Evolutionary conservation across 1,284 basidiomycete species (phyloP).

Genomic region (Marasmius fiardii): DNA sequence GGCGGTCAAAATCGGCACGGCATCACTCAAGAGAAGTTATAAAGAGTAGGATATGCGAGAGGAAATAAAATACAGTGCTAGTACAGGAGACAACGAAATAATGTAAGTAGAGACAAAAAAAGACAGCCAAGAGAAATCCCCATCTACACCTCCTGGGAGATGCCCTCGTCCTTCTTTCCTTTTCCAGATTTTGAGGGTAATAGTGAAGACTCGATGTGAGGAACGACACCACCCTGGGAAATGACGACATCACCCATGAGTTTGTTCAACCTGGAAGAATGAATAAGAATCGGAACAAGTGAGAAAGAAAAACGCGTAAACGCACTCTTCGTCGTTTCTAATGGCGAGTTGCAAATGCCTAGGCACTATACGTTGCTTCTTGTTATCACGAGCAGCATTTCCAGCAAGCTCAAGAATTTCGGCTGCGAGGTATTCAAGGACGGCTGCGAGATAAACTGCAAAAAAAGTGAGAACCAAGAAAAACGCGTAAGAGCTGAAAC

Average conservation of each 20-base stretch:
- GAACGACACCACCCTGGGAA: constrained; percentile 90
- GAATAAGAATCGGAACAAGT: constrained; percentile 7
- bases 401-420: constrained; percentile 87
- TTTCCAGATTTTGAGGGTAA: constrained; percentile 45
- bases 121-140: constrained; percentile 2
- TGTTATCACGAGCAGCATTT: constrained; percentile 77
- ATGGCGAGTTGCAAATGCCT: constrained; percentile 90
- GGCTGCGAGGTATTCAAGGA: constrained; percentile 80
- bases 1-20: too few species aligned
- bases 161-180: constrained; percentile 30
- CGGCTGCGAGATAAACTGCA: constrained; percentile 72
- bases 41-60: constrained; percentile 21
- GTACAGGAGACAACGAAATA: constrained; percentile 8
- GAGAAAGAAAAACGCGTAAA: constrained; percentile 21
- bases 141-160: constrained; percentile 28
- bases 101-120: constrained; percentile 7
- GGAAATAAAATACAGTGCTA: constrained; percentile 17
- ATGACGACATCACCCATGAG: constrained; percentile 85
- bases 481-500: constrained; percentile 20
- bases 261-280: constrained; percentile 55
- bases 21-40: background rate
- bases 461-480: background rate
- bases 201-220: constrained; percentile 54
- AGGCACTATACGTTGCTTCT: constrained; percentile 90
- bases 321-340: constrained; percentile 82